A percentile compares a stretch with the other conserved stretches of the same genome.
These are phyloP conservation scores for Cryphonectria japonica DNA, from an alignment of 2,329 filamentous ascomycete species.

Conservation along the genomic window DNA sequence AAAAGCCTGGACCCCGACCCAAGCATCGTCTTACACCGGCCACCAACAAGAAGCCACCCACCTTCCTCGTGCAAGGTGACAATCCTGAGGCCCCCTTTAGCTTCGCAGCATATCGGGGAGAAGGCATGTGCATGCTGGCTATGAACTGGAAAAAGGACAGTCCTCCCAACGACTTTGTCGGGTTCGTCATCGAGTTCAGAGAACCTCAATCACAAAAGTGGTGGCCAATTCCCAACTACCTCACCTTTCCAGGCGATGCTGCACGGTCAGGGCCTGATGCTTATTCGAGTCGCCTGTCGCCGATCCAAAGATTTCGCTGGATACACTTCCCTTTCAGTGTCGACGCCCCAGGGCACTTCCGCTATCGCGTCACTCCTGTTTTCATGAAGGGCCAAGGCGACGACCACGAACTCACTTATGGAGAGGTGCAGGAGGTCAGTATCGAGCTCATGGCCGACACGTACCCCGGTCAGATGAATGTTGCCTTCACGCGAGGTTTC, in stretches of 20 bases:
- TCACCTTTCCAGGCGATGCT: slow-evolving; percentile 29
- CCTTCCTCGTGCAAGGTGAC: slow-evolving; percentile 30
- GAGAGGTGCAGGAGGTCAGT: slow-evolving; percentile 31
- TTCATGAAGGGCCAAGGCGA: slow-evolving; percentile 30
- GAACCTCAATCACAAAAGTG: slow-evolving; percentile 30
- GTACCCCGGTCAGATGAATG: slow-evolving; percentile 32
- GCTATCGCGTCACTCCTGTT: slow-evolving; percentile 31
- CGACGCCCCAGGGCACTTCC: slow-evolving; percentile 29
- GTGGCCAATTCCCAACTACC: slow-evolving; percentile 30
- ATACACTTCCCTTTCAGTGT: slow-evolving; percentile 32
- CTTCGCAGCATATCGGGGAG: slow-evolving; percentile 30
- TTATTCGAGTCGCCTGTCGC: slow-evolving; percentile 32
- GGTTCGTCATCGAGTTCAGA: slow-evolving; percentile 32
- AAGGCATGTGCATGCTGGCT: slow-evolving; percentile 32
- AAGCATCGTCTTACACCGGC: slow-evolving; percentile 27
- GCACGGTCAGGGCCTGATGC: slow-evolving; percentile 29
- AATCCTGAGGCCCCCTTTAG: slow-evolving; percentile 31
- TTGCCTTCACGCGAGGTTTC: slow-evolving; percentile 33
- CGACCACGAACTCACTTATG: slow-evolving; percentile 29
- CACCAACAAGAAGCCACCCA: slow-evolving; percentile 30
- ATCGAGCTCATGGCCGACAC: slow-evolving; percentile 33
- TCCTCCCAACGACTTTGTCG: slow-evolving; percentile 32
- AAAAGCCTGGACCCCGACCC: slow-evolving; percentile 21
- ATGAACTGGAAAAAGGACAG: slow-evolving; percentile 32
- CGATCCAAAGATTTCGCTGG: slow-evolving; percentile 33